Base-by-base conservation (phyloP, 78 protist species). In the Bodo saltans region DNA sequence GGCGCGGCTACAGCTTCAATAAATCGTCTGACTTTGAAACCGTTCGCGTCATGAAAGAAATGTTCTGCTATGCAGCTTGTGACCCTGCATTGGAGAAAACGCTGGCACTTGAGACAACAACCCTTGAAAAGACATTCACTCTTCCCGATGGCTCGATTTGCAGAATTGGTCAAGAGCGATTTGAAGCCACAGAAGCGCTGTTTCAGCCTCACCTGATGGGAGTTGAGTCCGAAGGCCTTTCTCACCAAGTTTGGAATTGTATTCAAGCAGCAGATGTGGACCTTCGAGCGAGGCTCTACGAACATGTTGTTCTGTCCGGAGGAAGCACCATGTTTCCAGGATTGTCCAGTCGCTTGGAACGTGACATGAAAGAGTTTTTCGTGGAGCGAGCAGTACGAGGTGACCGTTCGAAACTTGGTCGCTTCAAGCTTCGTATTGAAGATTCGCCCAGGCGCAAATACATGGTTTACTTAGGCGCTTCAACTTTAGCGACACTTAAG, bases 381-480 rank as follows among this genome's bases (percentile, higher is more conserved):
- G 74, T 91, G 38, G 84, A 88, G 53, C 70, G 85, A 28, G 91
- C 94, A 23, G 80, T 90, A 69, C 90, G 92, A 69, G 98, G 98
- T 53, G 88, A 94, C 90, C 33, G 29, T 30, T 26, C 53, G 39
- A 80, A 67, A 25, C 71, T 68, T 30, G 25, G 35, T 2, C 71
- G 71, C 71, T 68, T 98, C 91, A 94, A 93, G 89, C 42, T 94
- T 68, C 70, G 93, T 67, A 94, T 98, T 39, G 97, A 97, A 78
- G 99, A 96, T 78, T 98, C 99, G 29, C 99, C 99, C 25, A 88
- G 98, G 68, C 90, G 99, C 53, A 97, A 96, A 94, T 94, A 97
- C 93, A 95, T 96, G 98, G 99, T 98, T 23, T 98, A 94, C 94
- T 33, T 93, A 1, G 99, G 99, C 52, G 99, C 97, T 34, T 92